phyloP scores from a whole-genome alignment of 768 basidiomycete genomes.

The Austroboletus eburneus region DNA sequence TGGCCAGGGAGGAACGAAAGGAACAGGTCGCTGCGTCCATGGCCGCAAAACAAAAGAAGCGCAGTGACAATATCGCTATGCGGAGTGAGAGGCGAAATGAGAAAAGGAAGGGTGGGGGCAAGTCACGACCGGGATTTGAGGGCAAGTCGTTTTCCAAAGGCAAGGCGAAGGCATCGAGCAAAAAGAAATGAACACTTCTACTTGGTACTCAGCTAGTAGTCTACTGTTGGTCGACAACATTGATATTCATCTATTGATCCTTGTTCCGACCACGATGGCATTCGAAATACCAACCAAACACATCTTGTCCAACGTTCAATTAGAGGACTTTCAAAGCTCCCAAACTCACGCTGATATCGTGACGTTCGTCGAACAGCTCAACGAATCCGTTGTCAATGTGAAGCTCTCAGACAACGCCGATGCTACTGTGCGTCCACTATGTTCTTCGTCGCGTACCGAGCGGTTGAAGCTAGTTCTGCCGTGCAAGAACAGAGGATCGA shows the following conservation, averaged over 20 bases:
- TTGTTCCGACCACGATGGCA: slow-evolving; percentile 23
- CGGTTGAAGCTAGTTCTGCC: slow-evolving; percentile 1
- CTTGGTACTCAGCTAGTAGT: no score
- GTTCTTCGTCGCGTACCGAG: not conserved
- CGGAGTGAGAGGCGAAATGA: slow-evolving; percentile 73
- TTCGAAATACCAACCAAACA: slow-evolving; percentile 60
- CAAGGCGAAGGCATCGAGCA: slow-evolving; percentile 30
- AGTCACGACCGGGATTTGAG: slow-evolving; percentile 82
- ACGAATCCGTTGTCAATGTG: slow-evolving; percentile 67
- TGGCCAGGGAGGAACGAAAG: slow-evolving; percentile 81
- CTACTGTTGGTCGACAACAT: not conserved
- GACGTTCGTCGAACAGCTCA: slow-evolving; percentile 68
- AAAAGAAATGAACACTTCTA: slow-evolving; percentile 17
- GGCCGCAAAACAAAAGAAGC: slow-evolving; percentile 87
- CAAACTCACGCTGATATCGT: slow-evolving; percentile 65
- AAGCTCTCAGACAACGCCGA: slow-evolving; percentile 68
- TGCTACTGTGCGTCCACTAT: slow-evolving; percentile 50
- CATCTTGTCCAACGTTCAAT: slow-evolving; percentile 73
- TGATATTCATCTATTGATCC: no score
- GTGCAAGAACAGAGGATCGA: slow-evolving; percentile 50
- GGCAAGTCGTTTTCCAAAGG: slow-evolving; percentile 73
- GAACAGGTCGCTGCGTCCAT: slow-evolving; percentile 68
- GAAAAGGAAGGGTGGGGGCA: slow-evolving; percentile 52
- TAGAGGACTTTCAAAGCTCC: slow-evolving; percentile 77
- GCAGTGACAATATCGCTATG: slow-evolving; percentile 84